Conservation (phyloP, 208 protist species). For the Acanthamoeba culbertsoni region DNA sequence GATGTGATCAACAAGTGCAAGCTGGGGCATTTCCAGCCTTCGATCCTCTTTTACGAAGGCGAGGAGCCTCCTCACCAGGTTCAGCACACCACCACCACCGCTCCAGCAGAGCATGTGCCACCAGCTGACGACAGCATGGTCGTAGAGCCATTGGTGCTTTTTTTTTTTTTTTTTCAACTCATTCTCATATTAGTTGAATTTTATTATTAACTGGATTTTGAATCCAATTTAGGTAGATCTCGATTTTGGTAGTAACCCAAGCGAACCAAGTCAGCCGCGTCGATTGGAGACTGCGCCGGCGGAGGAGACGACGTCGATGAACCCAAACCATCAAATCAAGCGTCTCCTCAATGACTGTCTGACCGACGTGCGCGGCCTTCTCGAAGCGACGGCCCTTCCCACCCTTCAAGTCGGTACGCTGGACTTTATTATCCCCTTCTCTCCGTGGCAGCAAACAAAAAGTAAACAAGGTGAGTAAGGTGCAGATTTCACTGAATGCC, state of each 20-base stretch:
- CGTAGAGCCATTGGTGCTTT: too few species aligned
- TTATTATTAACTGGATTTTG: too few species aligned
- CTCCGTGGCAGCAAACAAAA: not conserved
- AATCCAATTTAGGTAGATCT: too few species aligned
- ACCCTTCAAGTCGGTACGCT: not conserved
- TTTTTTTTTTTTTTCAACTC: too few species aligned
- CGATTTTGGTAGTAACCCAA: not conserved
- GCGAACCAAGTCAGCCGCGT: not conserved
- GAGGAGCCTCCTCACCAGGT: not conserved
- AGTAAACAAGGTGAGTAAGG: not conserved
- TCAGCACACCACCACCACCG: not conserved
- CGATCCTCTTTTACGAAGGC: constrained; percentile 17
- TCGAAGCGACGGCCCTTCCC: not conserved
- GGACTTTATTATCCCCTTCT: too few species aligned
- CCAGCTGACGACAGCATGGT: too few species aligned
- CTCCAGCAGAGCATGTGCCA: too few species aligned
- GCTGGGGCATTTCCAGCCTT: not conserved
- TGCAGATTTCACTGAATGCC: not conserved
- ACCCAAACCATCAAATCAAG: not conserved
- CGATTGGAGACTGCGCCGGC: not conserved
- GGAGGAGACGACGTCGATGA: not conserved
- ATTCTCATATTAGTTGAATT: too few species aligned
- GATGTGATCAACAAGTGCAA: not conserved
- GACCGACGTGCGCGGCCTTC: not conserved
- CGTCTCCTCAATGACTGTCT: not conserved